Conservation (phyloP, 805 yeast genomes). For the Candida taoyuanica region DNA sequence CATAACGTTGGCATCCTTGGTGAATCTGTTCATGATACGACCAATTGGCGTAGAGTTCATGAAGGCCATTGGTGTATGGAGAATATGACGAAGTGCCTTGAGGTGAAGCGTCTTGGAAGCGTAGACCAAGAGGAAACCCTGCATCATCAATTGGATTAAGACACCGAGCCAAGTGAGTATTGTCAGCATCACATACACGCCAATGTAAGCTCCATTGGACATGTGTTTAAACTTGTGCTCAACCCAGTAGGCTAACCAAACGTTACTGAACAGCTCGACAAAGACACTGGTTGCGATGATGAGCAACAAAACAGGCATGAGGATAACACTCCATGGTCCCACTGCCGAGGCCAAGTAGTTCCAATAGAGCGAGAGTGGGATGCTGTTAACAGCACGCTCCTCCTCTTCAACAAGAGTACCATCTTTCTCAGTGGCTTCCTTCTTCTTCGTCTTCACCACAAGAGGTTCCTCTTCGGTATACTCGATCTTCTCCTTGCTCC, state of each 20-base stretch:
- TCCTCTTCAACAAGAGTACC: constrained; percentile 25
- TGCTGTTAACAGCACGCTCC: constrained; percentile 35
- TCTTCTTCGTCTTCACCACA: background rate
- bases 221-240: constrained; percentile 42
- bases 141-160: constrained; percentile 30
- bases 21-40: constrained; percentile 30
- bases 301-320: constrained; percentile 21
- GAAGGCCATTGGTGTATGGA: constrained; percentile 74
- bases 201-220: constrained; percentile 56
- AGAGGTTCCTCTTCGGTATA: background rate
- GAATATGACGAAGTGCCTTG: constrained; percentile 47
- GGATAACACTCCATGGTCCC: constrained; percentile 36
- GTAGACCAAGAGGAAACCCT: constrained; percentile 11
- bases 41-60: constrained; percentile 68
- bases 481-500: background rate
- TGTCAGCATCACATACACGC: constrained; percentile 53
- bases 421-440: background rate
- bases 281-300: constrained; percentile 33
- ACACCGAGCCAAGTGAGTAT: constrained; percentile 34
- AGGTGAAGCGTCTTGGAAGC: constrained; percentile 31
- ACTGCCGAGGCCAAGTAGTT: constrained; percentile 36
- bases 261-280: constrained; percentile 58
- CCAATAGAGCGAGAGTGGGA: constrained; percentile 32
- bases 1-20: constrained; percentile 75
- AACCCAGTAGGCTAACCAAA: constrained; percentile 79